phyloP scores from a whole-genome alignment of 768 basidiomycete genomes.

The Asterophora lycoperdoides region DNA sequence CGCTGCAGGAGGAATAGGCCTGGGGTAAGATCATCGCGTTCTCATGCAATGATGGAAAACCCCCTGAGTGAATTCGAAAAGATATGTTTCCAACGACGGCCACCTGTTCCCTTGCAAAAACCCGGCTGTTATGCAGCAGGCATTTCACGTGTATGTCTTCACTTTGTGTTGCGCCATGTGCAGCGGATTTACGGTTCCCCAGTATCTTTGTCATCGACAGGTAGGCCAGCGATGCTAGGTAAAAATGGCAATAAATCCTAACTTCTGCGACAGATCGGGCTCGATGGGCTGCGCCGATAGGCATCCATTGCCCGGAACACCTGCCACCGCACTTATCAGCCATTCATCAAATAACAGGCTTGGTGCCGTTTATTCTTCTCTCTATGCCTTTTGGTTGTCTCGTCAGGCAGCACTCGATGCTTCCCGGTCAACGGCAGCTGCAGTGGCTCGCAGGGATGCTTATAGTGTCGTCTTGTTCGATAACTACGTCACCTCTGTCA shows the following conservation, averaged over 20 bases:
- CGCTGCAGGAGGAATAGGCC: conserved; percentile 1
- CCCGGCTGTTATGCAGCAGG: conserved; percentile 46
- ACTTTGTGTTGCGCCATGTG: background rate
- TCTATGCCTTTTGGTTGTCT: conserved; percentile 54
- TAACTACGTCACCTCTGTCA: conserved; percentile 9
- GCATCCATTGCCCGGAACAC: conserved; percentile 41
- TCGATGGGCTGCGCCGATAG: conserved; percentile 46
- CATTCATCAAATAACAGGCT: conserved; percentile 42
- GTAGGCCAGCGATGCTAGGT: background rate
- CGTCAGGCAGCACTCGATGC: conserved; percentile 35
- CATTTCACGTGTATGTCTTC: conserved; percentile 54
- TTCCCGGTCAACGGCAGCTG: conserved; percentile 11
- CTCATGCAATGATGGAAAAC: too few relatives aligned
- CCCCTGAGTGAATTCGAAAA: background rate
- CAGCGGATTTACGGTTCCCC: background rate
- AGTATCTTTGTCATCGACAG: background rate
- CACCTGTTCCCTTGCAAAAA: conserved; percentile 53
- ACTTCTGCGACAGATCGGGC: conserved; percentile 34
- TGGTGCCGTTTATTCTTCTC: conserved; percentile 54
- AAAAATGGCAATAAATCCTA: background rate
- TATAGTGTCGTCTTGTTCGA: conserved; percentile 54
- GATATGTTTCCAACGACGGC: conserved; percentile 54
- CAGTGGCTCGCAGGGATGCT: conserved; percentile 41
- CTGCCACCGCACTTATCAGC: conserved; percentile 34
- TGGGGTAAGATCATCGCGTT: conserved; percentile 6